Evolutionary conservation across 352 stramenopile species (phyloP), one percentile per base, ranked within the genome.

Genomic region (Phytophthora fragariae): DNA sequence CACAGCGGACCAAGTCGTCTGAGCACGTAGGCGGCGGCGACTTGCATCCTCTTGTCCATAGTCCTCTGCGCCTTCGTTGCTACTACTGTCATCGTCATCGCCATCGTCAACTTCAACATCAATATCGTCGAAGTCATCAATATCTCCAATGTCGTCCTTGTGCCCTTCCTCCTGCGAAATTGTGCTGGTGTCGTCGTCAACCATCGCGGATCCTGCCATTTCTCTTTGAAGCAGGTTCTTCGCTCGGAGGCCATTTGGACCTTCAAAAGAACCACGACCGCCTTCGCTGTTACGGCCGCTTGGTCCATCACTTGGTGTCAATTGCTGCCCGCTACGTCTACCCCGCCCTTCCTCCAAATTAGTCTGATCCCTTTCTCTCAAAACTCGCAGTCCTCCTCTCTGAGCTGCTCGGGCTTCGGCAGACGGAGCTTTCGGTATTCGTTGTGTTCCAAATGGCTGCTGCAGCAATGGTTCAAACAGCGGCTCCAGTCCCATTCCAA

Each of bases 401-500:
- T 64, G 58, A 67, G 60, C 63, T 39, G 67, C 72, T 56, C 27
- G 44, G 35, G 21, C 31, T 73, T 77, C 72, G 39, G 49, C 64
- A 3, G 75, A 62, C 15, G 68, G 56, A 19, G 55, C 72, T 58
- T 82, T 79, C 4, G 67, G 46, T 29, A 93, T 65, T 17, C 86
- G 79, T 53, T 95, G 88, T 0, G 85, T 93, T 33, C 88, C 88
- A 31, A 92, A 87, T 0, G 85, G 76, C 1, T 80, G 76, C 11
- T 93, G 85, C 17, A 95, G 57, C 8, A 95, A 72, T 39, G 88
- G 86, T 55, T 95, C 88, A 58, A 92, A 95, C 12, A 95, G 60
- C 17, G 88, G 86, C 65, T 95, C 88, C 62, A 95, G 87, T 2
- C 70, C 86, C 47, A 92, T 77, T 11, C 70, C 76, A 70, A 81